Evolutionary conservation across 176 grass and related monocot genomes (phyloP).

Genomic region (Rhynchospora tenuis): DNA sequence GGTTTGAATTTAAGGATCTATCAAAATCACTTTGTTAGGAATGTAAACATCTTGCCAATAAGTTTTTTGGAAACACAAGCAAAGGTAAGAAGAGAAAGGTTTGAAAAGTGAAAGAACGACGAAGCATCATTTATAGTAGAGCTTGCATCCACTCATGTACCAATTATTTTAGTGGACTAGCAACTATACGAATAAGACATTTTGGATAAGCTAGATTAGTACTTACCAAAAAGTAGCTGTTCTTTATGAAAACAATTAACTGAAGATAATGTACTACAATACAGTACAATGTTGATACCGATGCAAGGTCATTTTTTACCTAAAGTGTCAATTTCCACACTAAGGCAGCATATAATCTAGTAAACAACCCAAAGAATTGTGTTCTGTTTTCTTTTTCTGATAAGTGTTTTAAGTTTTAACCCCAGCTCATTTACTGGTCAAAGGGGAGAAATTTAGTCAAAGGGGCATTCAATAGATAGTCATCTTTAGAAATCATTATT

Average conservation of each 20-base stretch:
- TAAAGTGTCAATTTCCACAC: neutral
- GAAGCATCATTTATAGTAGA: neutral
- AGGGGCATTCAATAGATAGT: constrained; percentile 1
- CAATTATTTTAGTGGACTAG: constrained; percentile 15
- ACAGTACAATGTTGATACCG: neutral
- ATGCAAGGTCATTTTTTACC: neutral
- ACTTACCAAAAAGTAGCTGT: neutral
- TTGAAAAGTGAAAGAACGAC: constrained; percentile 3
- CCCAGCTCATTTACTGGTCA: neutral
- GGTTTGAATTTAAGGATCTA: neutral
- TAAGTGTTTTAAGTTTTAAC: neutral
- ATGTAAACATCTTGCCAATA: neutral
- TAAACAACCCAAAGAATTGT: neutral
- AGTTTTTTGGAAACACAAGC: neutral
- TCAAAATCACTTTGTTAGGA: neutral
- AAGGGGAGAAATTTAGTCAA: neutral
- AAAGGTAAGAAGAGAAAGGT: neutral
- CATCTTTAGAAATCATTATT: constrained; percentile 1
- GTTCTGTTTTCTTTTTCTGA: neutral
- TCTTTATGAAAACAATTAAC: neutral
- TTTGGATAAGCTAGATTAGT: neutral
- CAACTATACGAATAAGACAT: constrained; percentile 13
- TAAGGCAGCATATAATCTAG: neutral
- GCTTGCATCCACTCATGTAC: constrained; percentile 12
- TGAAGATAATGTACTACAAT: neutral